These are phyloP conservation scores for Chionographis japonica DNA, from an alignment of 106 monocot species.

Conservation along the genomic window DNA sequence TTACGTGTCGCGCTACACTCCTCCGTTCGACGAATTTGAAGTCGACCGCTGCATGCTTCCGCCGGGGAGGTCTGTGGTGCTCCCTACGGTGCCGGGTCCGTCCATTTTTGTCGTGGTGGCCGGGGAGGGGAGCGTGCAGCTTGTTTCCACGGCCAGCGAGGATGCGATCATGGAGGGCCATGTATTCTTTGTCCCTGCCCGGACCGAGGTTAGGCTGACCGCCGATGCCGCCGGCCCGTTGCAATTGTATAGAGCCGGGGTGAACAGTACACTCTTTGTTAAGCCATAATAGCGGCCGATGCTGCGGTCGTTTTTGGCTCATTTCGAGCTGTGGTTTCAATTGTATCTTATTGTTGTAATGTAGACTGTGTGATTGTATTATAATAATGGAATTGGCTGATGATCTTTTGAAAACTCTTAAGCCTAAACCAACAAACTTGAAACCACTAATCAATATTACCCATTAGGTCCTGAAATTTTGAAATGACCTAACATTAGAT, in stretches of 20 bases:
- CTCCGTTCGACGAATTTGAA: conserved; percentile 97
- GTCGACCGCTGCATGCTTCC: conserved; percentile 59
- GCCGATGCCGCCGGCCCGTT: conserved; percentile 26
- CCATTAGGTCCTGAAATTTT: too few species aligned
- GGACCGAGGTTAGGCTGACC: conserved; percentile 34
- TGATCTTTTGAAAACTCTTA: too few species aligned
- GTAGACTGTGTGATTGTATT: too few species aligned
- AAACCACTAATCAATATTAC: too few species aligned
- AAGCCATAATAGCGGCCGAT: too few species aligned
- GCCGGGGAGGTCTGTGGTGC: conserved; percentile 27
- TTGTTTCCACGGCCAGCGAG: conserved; percentile 11
- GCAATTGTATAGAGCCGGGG: conserved; percentile 73
- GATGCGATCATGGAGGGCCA: conserved; percentile 39
- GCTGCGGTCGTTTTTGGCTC: too few species aligned
- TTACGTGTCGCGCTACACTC: conserved; percentile 57
- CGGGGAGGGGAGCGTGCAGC: conserved; percentile 47
- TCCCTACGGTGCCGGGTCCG: conserved; percentile 51
- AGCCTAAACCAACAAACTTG: too few species aligned
- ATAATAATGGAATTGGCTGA: too few species aligned
- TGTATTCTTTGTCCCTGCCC: conserved; percentile 69
- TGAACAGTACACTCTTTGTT: conserved; percentile 49
- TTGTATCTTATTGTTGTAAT: too few species aligned
- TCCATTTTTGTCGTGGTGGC: conserved; percentile 58
- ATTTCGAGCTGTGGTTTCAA: too few species aligned
- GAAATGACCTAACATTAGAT: too few species aligned